Evolutionary conservation across 2,329 filamentous ascomycete species (phyloP).

Genomic region (Colletotrichum neosansevieriae): DNA sequence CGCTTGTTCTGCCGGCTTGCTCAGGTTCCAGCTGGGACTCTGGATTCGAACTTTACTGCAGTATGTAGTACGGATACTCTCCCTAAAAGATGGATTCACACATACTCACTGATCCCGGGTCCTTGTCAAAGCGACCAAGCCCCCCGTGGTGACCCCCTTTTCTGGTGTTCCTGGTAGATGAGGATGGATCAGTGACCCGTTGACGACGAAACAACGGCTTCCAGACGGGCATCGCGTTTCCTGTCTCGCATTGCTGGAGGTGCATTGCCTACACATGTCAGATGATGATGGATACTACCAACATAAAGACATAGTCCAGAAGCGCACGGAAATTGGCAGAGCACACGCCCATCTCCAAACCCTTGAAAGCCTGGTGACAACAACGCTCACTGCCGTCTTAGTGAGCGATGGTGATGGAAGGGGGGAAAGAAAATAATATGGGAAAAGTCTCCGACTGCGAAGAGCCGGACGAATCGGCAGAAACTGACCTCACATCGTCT

Average conservation of each 20-base stretch:
- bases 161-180: conserved; percentile 33
- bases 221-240: conserved; percentile 24
- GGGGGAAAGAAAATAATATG: conserved; percentile 17
- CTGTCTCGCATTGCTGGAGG: conserved; percentile 27
- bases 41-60: neutral
- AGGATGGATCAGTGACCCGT: conserved; percentile 33
- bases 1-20: no score
- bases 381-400: neutral
- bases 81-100: conserved; percentile 10
- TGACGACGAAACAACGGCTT: conserved; percentile 33
- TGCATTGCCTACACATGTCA: conserved; percentile 10
- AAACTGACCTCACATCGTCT: conserved; percentile 24
- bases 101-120: conserved; percentile 3
- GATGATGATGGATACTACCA: neutral
- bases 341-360: neutral
- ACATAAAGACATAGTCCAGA: no score
- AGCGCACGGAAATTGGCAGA: no score
- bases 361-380: neutral
- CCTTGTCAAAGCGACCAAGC: conserved; percentile 27
- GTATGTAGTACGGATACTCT: neutral
- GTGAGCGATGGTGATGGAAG: neutral
- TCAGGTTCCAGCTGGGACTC: neutral
- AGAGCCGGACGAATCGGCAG: conserved; percentile 39
- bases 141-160: conserved; percentile 31
- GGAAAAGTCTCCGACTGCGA: conserved; percentile 27